These are phyloP conservation scores for Diaporthe batatas DNA, from an alignment of 2,329 filamentous ascomycete genomes.

Conservation along the genomic window DNA sequence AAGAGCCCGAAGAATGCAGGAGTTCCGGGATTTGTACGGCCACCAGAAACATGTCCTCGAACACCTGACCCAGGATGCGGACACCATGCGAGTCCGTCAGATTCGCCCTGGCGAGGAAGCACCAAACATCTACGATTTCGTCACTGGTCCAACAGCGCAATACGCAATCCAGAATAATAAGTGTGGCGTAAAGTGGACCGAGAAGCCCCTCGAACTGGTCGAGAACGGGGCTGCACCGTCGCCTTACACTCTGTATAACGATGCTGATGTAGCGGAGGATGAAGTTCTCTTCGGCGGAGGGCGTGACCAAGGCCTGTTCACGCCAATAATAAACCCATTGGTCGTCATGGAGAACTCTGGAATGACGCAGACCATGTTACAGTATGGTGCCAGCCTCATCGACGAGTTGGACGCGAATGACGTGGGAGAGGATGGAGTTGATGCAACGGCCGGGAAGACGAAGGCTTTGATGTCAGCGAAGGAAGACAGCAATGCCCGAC, in stretches of 20 bases:
- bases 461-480: constrained; percentile 15
- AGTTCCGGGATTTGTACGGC: constrained; percentile 46
- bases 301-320: constrained; percentile 47
- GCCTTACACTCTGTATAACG: constrained; percentile 46
- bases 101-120: constrained; percentile 46
- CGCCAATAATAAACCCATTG: constrained; percentile 48
- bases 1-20: constrained; percentile 47
- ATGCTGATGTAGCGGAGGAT: constrained; percentile 49
- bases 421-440: background rate
- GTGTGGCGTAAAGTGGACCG: background rate
- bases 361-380: constrained; percentile 20
- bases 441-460: background rate
- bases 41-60: constrained; percentile 45
- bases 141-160: constrained; percentile 41
- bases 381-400: constrained; percentile 16
- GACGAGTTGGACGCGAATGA: background rate
- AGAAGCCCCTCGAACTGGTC: background rate
- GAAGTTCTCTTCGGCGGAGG: constrained; percentile 44
- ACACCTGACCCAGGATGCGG: constrained; percentile 46
- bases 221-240: background rate
- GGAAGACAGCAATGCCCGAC: constrained; percentile 33
- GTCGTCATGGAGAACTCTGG: constrained; percentile 44
- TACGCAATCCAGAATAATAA: background rate
- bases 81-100: constrained; percentile 48
- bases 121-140: constrained; percentile 47